Percentiles rank a stretch among this genome's conserved stretches.
Evolutionary conservation across 495 filamentous ascomycete genomes (phyloP).

Genomic region (Tuber indicum): DNA sequence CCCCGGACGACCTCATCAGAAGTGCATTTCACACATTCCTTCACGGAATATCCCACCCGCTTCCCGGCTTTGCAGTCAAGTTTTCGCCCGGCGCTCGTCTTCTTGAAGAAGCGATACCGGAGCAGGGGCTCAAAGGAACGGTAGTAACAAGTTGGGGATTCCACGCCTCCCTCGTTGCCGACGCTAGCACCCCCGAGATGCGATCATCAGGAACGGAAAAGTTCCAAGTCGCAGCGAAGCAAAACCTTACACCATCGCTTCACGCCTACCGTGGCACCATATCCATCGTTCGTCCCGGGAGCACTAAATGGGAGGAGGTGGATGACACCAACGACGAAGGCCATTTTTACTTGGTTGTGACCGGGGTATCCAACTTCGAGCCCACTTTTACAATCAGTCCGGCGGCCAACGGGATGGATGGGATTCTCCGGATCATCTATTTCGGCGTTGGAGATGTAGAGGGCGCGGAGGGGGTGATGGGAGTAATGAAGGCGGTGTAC

Average conservation of each 20-base stretch:
- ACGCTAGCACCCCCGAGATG: constrained; percentile 74
- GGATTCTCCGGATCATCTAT: constrained; percentile 58
- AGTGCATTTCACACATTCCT: constrained; percentile 54
- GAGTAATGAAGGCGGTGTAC: constrained; percentile 71
- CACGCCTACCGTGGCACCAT: constrained; percentile 66
- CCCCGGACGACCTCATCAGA: constrained; percentile 20
- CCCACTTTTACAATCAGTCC: constrained; percentile 74
- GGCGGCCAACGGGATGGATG: constrained; percentile 58
- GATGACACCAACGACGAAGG: constrained; percentile 27
- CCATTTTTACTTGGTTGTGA: constrained; percentile 69
- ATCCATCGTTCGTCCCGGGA: constrained; percentile 11
- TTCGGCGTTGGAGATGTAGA: constrained; percentile 57
- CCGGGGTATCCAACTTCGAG: constrained; percentile 72
- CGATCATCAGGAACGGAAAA: constrained; percentile 65
- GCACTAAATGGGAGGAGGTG: constrained; percentile 10
- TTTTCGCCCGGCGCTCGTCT: constrained; percentile 61
- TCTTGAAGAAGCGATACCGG: constrained; percentile 17
- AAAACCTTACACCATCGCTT: constrained; percentile 58
- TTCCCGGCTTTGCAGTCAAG: constrained; percentile 54
- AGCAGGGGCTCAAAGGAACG: constrained; percentile 56
- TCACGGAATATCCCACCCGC: constrained; percentile 45
- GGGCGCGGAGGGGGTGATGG: constrained; percentile 56
- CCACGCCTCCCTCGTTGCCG: constrained; percentile 78
- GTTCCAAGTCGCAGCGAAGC: constrained; percentile 74
- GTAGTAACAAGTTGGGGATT: constrained; percentile 84